Evolutionary conservation across 2,329 filamentous ascomycete species (phyloP).

Genomic region (Cadophora gregata): DNA sequence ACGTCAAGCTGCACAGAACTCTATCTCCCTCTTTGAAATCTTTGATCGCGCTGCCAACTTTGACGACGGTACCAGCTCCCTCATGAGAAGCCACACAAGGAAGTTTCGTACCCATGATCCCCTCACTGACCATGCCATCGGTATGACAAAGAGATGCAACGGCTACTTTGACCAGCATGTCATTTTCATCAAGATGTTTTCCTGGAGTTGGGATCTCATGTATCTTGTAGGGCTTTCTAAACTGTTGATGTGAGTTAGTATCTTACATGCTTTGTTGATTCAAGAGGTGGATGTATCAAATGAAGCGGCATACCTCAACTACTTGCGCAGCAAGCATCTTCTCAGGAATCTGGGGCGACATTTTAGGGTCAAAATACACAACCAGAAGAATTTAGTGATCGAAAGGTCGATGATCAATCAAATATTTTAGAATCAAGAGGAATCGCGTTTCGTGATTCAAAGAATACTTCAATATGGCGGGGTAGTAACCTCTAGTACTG

Average conservation of each 20-base stretch:
- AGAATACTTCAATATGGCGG: not conserved
- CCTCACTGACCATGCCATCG: slow-evolving; percentile 60
- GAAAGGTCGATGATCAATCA: too few relatives aligned
- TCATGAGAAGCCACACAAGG: slow-evolving; percentile 57
- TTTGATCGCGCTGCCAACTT: slow-evolving; percentile 42
- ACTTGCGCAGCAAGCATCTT: slow-evolving; percentile 56
- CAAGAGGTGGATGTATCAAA: not conserved
- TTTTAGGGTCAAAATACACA: slow-evolving; percentile 14
- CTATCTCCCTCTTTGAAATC: slow-evolving; percentile 45
- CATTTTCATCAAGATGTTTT: slow-evolving; percentile 50
- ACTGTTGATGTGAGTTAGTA: slow-evolving; percentile 42
- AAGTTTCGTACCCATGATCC: slow-evolving; percentile 54
- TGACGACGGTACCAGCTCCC: slow-evolving; percentile 42
- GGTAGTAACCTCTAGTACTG: not conserved
- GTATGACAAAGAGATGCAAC: slow-evolving; percentile 68
- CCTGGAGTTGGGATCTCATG: slow-evolving; percentile 54
- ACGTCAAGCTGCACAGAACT: slow-evolving; percentile 61
- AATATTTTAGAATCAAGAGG: not conserved
- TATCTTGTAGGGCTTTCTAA: slow-evolving; percentile 61
- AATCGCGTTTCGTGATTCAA: not conserved
- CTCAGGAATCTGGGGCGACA: slow-evolving; percentile 45
- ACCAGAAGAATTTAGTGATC: too few relatives aligned
- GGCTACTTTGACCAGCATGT: slow-evolving; percentile 59
- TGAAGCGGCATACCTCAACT: slow-evolving; percentile 46
- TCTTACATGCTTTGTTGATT: not conserved